These are phyloP conservation scores for Juncus inflexus DNA, from an alignment of 176 grass and related monocot genomes.

Conservation along the genomic window DNA sequence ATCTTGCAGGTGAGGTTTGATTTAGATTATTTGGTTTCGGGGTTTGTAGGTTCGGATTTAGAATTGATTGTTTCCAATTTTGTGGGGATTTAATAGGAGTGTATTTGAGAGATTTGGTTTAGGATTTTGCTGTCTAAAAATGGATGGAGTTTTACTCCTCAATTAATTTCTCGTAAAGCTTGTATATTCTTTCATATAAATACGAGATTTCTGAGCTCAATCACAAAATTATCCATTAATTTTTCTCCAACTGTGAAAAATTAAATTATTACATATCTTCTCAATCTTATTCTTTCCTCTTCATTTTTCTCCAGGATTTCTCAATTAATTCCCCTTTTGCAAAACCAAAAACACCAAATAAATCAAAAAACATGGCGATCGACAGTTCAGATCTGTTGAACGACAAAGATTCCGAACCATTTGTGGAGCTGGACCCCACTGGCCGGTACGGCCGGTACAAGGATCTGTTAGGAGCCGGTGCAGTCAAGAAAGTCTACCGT, in stretches of 20 bases:
- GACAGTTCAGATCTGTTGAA: constrained; percentile 6
- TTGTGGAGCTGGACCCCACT: constrained; percentile 88
- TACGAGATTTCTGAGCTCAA: too few species aligned
- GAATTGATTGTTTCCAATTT: background rate
- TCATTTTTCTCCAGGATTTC: constrained; percentile 3
- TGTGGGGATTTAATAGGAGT: too few species aligned
- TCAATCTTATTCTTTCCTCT: background rate
- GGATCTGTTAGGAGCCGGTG: constrained; percentile 61
- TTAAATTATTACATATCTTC: too few species aligned
- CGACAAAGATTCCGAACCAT: constrained; percentile 50
- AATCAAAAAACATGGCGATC: constrained; percentile 24
- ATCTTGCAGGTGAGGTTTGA: constrained; percentile 9
- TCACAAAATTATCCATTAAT: background rate
- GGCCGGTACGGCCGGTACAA: constrained; percentile 82
- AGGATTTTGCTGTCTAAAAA: too few species aligned
- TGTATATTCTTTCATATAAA: too few species aligned
- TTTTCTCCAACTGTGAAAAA: background rate
- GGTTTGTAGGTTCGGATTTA: background rate
- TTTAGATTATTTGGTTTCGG: background rate
- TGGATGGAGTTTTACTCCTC: too few species aligned
- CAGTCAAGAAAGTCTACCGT: constrained; percentile 92
- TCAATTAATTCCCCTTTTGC: background rate
- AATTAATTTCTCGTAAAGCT: too few species aligned
- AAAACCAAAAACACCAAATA: background rate
- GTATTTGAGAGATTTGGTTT: too few species aligned